Percentiles rank a stretch among this genome's conserved stretches.
phyloP scores from a whole-genome alignment of 495 filamentous ascomycete genomes.

The Aspergillus bertholletiae region DNA sequence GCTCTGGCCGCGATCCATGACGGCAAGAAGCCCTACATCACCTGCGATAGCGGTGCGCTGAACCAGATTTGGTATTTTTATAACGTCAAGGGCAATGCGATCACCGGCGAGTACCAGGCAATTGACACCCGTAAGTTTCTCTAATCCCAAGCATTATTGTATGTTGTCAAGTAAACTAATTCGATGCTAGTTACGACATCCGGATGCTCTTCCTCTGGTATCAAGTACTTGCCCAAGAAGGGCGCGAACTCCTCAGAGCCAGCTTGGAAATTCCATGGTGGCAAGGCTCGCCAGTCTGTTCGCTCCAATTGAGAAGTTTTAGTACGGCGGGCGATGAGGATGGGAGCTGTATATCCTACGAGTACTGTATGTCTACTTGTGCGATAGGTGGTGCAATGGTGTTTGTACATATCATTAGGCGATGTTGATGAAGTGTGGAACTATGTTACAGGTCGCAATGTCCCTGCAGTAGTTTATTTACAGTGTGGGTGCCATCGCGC shows the following conservation, averaged over 20 bases:
- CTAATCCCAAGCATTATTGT: neutral
- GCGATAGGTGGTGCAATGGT: neutral
- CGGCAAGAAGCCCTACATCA: constrained; percentile 58
- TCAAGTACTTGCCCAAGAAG: constrained; percentile 60
- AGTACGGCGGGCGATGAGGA: neutral
- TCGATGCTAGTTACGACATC: constrained; percentile 45
- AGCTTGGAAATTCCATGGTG: neutral
- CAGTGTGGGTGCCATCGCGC: neutral
- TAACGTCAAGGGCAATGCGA: constrained; percentile 67
- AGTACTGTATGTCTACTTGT: neutral
- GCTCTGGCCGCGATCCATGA: constrained; percentile 55
- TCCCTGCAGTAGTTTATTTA: neutral
- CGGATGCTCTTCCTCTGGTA: constrained; percentile 50
- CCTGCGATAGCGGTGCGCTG: constrained; percentile 55
- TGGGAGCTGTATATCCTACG: neutral
- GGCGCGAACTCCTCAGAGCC: constrained; percentile 2
- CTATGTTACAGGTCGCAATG: neutral
- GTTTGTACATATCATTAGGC: constrained; percentile 1
- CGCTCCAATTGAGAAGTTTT: neutral
- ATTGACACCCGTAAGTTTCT: constrained; percentile 41
- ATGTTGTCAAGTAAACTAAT: neutral
- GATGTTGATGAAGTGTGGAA: neutral
- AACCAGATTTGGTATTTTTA: constrained; percentile 76
- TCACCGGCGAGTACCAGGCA: constrained; percentile 65
- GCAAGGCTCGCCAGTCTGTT: neutral